Conservation (phyloP, 1,284 basidiomycete genomes). For the Cerrena zonata region DNA sequence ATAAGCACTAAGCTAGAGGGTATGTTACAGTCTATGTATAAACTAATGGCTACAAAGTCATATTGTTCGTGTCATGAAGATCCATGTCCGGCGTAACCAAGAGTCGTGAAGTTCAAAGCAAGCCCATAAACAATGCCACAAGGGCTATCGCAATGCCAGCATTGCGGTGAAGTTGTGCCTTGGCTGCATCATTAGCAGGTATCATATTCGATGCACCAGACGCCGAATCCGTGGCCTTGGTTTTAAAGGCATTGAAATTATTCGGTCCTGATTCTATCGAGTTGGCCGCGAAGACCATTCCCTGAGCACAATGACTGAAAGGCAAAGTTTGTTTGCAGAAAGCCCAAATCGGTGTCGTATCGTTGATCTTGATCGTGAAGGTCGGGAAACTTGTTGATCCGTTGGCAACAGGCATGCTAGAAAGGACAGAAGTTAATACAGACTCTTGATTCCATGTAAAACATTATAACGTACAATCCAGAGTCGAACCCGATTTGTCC, state of each 20-base stretch:
- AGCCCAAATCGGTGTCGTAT: slow-evolving; percentile 42
- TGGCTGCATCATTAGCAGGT: not conserved
- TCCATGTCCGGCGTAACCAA: too few species aligned
- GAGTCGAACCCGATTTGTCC: slow-evolving; percentile 56
- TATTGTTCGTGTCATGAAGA: too few species aligned
- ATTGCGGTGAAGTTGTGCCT: not conserved
- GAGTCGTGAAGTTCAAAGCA: too few species aligned
- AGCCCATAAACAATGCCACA: not conserved
- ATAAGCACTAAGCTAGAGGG: too few species aligned
- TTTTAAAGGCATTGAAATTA: slow-evolving; percentile 53
- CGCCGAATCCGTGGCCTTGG: slow-evolving; percentile 19
- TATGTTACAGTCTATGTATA: too few species aligned
- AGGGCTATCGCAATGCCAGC: not conserved
- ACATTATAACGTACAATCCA: slow-evolving; percentile 41
- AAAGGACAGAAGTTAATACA: not conserved
- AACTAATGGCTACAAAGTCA: too few species aligned
- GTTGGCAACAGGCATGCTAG: slow-evolving; percentile 45
- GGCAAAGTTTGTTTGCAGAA: slow-evolving; percentile 36
- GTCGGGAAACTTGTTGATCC: slow-evolving; percentile 45
- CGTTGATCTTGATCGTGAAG: slow-evolving; percentile 50
- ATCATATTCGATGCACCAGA: not conserved
- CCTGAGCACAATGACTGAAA: slow-evolving; percentile 45
- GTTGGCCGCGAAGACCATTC: slow-evolving; percentile 66
- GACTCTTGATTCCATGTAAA: not conserved
- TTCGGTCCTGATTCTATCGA: slow-evolving; percentile 47